phyloP scores from a whole-genome alignment of 495 filamentous ascomycete species.

The Daldinia loculata region DNA sequence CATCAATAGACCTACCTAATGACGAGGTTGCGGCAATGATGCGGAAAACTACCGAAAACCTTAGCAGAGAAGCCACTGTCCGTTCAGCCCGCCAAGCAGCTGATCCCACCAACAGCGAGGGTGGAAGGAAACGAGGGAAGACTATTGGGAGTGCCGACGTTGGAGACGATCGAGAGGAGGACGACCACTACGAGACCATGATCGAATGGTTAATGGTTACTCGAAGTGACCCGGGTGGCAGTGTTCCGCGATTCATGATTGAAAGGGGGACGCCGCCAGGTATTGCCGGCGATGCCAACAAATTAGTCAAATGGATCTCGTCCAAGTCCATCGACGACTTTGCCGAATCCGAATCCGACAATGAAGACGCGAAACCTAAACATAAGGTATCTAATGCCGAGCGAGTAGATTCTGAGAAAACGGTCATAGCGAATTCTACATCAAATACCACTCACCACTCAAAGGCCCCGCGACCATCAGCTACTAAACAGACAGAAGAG shows the following conservation, averaged over 20 bases:
- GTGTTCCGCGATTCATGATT: conserved; percentile 91
- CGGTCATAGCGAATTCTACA: conserved; percentile 10
- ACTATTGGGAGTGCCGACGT: conserved; percentile 26
- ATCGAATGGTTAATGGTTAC: conserved; percentile 98
- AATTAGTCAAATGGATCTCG: conserved; percentile 87
- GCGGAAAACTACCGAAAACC: conserved; percentile 24
- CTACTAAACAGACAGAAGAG: conserved; percentile 35
- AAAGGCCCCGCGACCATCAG: conserved; percentile 5
- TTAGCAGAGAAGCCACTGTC: conserved; percentile 46
- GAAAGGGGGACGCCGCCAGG: conserved; percentile 88
- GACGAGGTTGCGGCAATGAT: conserved; percentile 32
- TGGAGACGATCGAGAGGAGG: conserved; percentile 46
- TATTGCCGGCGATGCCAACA: conserved; percentile 81
- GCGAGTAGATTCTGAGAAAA: conserved; percentile 22
- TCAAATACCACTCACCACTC: conserved; percentile 10
- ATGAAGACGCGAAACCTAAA: conserved; percentile 31
- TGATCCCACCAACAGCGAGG: conserved; percentile 8
- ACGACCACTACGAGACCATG: conserved; percentile 62
- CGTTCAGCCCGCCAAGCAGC: conserved; percentile 43
- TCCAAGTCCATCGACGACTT: conserved; percentile 59
- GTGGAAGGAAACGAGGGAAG: conserved; percentile 30
- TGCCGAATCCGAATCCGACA: conserved; percentile 43
- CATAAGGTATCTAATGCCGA: conserved; percentile 25
- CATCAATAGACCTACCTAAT: conserved; percentile 46
- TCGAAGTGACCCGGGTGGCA: conserved; percentile 91